Base-by-base conservation (phyloP, 2,329 filamentous ascomycete genomes). In the Alternaria brassicicola region DNA sequence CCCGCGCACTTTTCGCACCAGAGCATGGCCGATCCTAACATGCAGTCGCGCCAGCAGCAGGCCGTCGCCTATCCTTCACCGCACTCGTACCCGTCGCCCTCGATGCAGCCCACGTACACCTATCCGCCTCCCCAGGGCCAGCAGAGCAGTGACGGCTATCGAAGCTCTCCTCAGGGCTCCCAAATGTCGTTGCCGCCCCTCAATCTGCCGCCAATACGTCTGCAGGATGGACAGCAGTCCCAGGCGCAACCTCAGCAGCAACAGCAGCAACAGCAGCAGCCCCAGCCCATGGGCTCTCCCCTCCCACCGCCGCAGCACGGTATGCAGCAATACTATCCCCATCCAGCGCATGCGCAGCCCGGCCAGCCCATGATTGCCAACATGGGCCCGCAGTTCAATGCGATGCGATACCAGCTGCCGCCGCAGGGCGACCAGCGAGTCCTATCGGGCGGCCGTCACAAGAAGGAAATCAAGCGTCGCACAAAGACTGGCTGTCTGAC, bases 401-500 rank as follows among this genome's bases (percentile, higher is more conserved):
- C 68, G 54, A 82, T 85, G 79, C 82, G 85, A 70, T 87, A 85
- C 72, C 81, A 84, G 58, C 75, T 87, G 39, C 83, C 86, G 62
- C 78, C 86, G 73, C 71, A 74, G 45, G 65, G 67, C 33, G 78
- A 82, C 78, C 65, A 82, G 72, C 81, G 84, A 66, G 82, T 87
- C 62, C 82, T 88, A 75, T 85, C 85, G 21, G 85, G 86, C 59
- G 85, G 85, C 46, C 82, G 88, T 68, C 86, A 89, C 75, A 87
- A 86, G 77, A 88, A 90, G 79, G 88, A 92, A 78, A 90, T 91
- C 75, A 91, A 91, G 80, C 83, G 89, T 66, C 83, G 89, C 73
- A 91, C 89, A 56, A 90, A 90, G 79, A 90, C 88, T 1, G 88
- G 88, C n/a, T 91, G 89, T 77, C 61, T 83, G 76, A 83, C 81